Evolutionary conservation across 2,329 filamentous ascomycete species (phyloP), one percentile per base, ranked within the genome.

Genomic region (Ustilaginoidea virens): DNA sequence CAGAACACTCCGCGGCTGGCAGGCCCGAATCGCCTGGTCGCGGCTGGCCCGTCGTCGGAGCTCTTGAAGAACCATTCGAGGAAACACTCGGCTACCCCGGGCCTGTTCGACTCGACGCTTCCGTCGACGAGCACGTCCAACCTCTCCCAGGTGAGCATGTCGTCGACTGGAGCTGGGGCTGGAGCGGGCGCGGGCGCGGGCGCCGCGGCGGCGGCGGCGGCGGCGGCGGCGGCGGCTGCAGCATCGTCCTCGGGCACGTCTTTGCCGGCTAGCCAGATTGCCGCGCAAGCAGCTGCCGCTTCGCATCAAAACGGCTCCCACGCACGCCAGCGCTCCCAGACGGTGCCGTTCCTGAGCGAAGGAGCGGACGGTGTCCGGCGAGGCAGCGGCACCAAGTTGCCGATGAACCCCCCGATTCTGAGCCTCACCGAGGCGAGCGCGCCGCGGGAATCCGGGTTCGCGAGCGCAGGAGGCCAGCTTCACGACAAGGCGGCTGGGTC

Each of bases 231-330:
- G n/a, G n/a, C n/a, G n/a, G n/a, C n/a, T n/a, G n/a, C 43, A 24
- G 38, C 51, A 9, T 49, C 33, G 2, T 23, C 36, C 9, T 31
- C 35, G 15, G 31, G 18, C 25, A 16, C 24, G 17, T 28, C 32
- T 16, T 52, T 70, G 36, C 64, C 65, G 2, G 72, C 79, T n/a
- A 82, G 78, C 50, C 76, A 82, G 49, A 82, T 85, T 38, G 80
- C 80, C 22, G 80, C 80, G 12, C 80, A 85, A 52, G 74, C 80
- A 7, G 80, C 80, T 31, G 73, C 79, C 44, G 73, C 81, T 57
- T 69, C 69, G 19, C 68, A 75, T 43, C 63, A 69, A 43, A 58
- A 60, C 24, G 48, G 42, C 40, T 47, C 52, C 25, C 64, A 68
- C 41, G 59, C 50, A 33, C 63, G 80, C 13, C 79, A 82, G 47